Evolutionary conservation across 1,284 basidiomycete genomes (phyloP), one percentile per base, ranked within the genome.

Genomic region (Marasmius fiardii): DNA sequence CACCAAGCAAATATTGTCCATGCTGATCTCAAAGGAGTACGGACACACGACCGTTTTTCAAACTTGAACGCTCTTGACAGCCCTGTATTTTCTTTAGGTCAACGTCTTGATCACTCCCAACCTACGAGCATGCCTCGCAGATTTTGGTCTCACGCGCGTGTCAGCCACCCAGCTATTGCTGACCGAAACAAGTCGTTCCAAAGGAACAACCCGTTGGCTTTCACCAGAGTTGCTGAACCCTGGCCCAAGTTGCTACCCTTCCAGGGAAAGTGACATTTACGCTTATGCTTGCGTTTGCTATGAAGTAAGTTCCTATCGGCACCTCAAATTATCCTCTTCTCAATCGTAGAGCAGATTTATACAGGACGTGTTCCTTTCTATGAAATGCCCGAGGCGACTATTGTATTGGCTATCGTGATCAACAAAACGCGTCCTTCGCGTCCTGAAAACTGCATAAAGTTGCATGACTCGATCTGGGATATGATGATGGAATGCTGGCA

Each of bases 1-100:
- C 73, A 76, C 34, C 54, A 24, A 4, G 59, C 63, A 31, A 55
- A 68, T 3, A 67, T 74, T 41, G 51, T 74, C 8, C 74, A 76
- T 18, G 68, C 72, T 24, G 74, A 75, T 51, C 55, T 76, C 31
- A 76, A 74, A 53, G 65, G 63, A 44, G 73, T 73, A 56, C 63
- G 73, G 51, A 43, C 47, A 34, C 20, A 11, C 51, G 10, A 20
- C 3, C 11, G 21, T 43, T 23, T 23, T n/a, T 18, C 34, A 24
- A 6, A 16, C 4, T 37, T 26, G 43, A 3, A 37, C 5, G 5
- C 35, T 37, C 3, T 12, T 37, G 35, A n/a, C 34, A 35, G 5
- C 12, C 35, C 12, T 37, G 8, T 16, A 8, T 16, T 8, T 8
- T 8, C 34, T 43, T 37, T n/a, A 37, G 35, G 35, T 37, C 3